Evolutionary conservation across 1,139 yeast genomes (phyloP).

Genomic region (Saccharomyces hybrid): DNA sequence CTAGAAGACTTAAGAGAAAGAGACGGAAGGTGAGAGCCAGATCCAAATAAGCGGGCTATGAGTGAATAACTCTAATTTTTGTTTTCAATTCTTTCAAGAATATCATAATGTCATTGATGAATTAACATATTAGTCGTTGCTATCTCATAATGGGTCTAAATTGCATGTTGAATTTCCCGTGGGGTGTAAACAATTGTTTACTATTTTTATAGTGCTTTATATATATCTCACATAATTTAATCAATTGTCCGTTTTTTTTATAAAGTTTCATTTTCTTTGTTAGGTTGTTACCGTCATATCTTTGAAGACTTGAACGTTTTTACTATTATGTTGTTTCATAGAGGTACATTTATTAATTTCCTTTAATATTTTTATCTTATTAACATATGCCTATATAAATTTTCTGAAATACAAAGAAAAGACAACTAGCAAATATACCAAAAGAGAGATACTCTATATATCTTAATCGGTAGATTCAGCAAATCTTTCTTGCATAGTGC

Average conservation of each 20-base stretch:
- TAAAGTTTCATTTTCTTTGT: neutral
- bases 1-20: conserved; percentile 99
- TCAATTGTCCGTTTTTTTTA: neutral
- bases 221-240: neutral
- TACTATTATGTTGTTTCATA: neutral
- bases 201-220: neutral
- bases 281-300: no score
- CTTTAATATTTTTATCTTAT: neutral
- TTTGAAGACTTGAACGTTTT: no score
- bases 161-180: neutral
- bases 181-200: neutral
- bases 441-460: neutral
- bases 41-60: conserved; percentile 47
- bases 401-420: neutral
- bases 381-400: neutral
- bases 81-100: neutral
- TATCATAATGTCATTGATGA: neutral
- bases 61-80: neutral
- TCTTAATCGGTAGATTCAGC: conserved; percentile 86
- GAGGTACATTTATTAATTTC: neutral
- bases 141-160: neutral
- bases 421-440: neutral
- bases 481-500: conserved; percentile 78
- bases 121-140: neutral
- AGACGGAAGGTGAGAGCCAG: conserved; percentile 99